Base-by-base conservation (phyloP, 2,329 filamentous ascomycete genomes). In the Fusarium sp. region DNA sequence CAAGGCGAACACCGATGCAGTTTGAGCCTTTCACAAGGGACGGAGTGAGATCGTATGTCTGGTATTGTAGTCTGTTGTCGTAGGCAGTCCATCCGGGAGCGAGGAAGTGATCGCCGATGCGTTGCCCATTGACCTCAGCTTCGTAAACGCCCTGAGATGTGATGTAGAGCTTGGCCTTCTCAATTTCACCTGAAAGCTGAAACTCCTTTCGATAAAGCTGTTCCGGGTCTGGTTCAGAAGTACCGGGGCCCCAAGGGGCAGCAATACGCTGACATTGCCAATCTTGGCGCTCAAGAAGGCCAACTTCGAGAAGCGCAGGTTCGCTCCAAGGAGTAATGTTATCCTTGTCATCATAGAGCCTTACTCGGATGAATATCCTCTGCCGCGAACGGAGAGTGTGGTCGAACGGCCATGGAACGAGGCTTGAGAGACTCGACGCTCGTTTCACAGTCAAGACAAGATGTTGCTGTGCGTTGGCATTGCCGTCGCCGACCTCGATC, bases 11-110 rank as follows among this genome's bases (percentile, higher is more conserved):
- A 1, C 78, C 82, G 18, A 88, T 77, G 0, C 78, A 77, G 35
- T 58, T 58, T 2, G 35, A 6, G 1, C 35, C 35, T 1, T 66
- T 22, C 1, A 74, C 76, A 0, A 89, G 67, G 0, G 85, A 74
- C 1, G 79, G 67, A 0, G 82, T 84, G 2, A 90, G 84, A 71
- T 90, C 88, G 65, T 86, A 87, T 0, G 85, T 86, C 68, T 89
- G 84, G 65, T 90, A 90, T 0, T 83, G 79, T 14, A 86, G 81
- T 5, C 87, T 82, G 45, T 85, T 79, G 0, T 84, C 79, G 68
- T 90, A 90, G 10, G 83, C 83, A 39, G 85, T 84, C 86, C 87
- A 90, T 0, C 87, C 87, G 0, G 87, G 87, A 35, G 87, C 84
- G 48, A 88, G 81, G 16, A 84, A 81, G 5, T 80, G 69, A 27